A percentile compares a stretch with the other conserved stretches of the same genome.
phyloP scores from a whole-genome alignment of 305 asterid species.

The Plantago rigida region DNA sequence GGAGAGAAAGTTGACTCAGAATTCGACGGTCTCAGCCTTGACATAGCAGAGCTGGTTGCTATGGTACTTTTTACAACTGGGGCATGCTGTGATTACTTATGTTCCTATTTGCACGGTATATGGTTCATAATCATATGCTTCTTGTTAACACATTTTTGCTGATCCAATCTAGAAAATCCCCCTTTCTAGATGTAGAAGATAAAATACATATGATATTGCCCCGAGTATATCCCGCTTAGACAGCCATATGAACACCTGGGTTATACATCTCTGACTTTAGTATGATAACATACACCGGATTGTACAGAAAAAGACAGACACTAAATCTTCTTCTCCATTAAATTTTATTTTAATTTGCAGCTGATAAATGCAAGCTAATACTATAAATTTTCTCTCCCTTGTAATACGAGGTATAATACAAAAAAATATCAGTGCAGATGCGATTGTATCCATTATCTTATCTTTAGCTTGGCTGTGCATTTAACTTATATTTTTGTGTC shows the following conservation, averaged over 20 bases:
- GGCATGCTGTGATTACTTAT: background rate
- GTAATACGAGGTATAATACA: too few species aligned
- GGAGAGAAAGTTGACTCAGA: constrained; percentile 91
- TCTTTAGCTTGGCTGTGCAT: background rate
- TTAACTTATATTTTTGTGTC: constrained; percentile 20
- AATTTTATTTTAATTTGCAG: too few species aligned
- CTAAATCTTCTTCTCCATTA: too few species aligned
- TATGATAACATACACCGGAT: too few species aligned
- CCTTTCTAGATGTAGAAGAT: background rate
- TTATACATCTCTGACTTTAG: constrained; percentile 1
- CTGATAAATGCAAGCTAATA: too few species aligned
- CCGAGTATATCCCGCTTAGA: background rate
- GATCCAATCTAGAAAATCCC: constrained; percentile 4
- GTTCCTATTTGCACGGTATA: background rate
- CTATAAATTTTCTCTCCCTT: too few species aligned
- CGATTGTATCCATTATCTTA: constrained; percentile 11
- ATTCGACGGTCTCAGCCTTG: constrained; percentile 67
- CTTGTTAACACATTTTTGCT: background rate
- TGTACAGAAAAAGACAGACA: too few species aligned
- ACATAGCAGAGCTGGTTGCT: constrained; percentile 83
- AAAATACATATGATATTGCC: background rate
- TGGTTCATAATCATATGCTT: too few species aligned
- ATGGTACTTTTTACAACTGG: constrained; percentile 52
- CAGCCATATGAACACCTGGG: constrained; percentile 12
- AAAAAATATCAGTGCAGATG: constrained; percentile 7